Evolutionary conservation across 139 green algal genomes (phyloP).

Genomic region (Volvox africanus): DNA sequence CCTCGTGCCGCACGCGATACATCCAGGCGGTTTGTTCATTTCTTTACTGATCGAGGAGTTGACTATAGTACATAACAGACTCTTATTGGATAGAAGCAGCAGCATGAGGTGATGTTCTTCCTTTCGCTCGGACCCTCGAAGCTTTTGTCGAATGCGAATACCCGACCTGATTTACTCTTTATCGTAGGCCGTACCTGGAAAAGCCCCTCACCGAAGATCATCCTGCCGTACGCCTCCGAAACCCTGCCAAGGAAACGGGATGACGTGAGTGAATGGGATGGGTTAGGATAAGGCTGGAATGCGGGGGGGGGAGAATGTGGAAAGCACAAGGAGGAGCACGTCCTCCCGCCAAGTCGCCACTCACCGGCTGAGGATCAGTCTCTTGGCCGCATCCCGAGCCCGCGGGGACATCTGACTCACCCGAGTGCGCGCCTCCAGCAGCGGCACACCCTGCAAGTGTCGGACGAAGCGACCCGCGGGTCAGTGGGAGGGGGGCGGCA

Average conservation of each 20-base stretch:
- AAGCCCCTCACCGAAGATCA: slow-evolving; percentile 92
- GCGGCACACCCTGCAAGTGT: slow-evolving; percentile 65
- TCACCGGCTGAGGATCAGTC: slow-evolving; percentile 64
- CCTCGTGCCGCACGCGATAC: too few species aligned
- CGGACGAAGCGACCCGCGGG: background rate
- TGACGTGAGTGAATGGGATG: too few species aligned
- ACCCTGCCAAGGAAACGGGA: slow-evolving; percentile 57
- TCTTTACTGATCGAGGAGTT: too few species aligned
- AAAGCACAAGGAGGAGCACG: background rate
- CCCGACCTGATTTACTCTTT: too few species aligned
- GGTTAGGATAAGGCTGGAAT: background rate
- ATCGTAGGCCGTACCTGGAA: slow-evolving; percentile 78
- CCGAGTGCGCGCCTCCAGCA: slow-evolving; percentile 56
- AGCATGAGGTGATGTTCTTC: too few species aligned
- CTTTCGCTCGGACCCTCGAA: too few species aligned
- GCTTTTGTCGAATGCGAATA: too few species aligned
- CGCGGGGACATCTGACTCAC: slow-evolving; percentile 53
- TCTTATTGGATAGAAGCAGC: too few species aligned
- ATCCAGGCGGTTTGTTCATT: too few species aligned
- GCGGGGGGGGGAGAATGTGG: background rate
- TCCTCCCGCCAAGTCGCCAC: background rate
- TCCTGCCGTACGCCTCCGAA: slow-evolving; percentile 92
- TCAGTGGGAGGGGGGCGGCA: background rate
- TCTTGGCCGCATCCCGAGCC: slow-evolving; percentile 61
- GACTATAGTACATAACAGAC: too few species aligned